A percentile compares a stretch with the other conserved stretches of the same genome.
phyloP scores from a whole-genome alignment of 305 asterid species.

The Plantago coronopus region DNA sequence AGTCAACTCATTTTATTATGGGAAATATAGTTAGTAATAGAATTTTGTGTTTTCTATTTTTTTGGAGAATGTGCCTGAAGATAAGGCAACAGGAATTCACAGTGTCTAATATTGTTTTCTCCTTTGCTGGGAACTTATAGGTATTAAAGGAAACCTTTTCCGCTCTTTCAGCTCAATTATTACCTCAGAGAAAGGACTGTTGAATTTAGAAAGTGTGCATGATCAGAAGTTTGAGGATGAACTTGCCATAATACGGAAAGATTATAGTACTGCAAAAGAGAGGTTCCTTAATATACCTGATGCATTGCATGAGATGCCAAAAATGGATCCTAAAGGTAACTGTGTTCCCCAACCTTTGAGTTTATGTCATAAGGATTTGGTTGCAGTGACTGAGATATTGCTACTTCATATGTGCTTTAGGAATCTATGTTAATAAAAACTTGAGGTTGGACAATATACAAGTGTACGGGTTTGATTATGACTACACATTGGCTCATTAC shows the following conservation, averaged over 20 bases:
- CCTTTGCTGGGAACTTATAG: slow-evolving; percentile 26
- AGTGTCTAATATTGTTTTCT: slow-evolving; percentile 4
- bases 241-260: slow-evolving; percentile 51
- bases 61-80: no score
- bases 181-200: slow-evolving; percentile 33
- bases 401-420: slow-evolving; percentile 40
- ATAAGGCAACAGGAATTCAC: no score
- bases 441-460: slow-evolving; percentile 80
- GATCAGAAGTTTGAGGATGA: slow-evolving; percentile 39
- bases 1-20: no score
- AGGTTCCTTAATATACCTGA: slow-evolving; percentile 67
- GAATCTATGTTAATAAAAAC: slow-evolving; percentile 82
- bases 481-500: slow-evolving; percentile 96
- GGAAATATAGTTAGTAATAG: no score
- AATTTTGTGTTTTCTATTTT: no score
- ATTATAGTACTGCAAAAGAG: slow-evolving; percentile 59
- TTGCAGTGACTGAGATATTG: slow-evolving; percentile 17
- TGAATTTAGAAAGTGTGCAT: slow-evolving; percentile 40
- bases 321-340: slow-evolving; percentile 80
- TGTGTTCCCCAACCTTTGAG: background rate
- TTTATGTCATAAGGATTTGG: slow-evolving; percentile 1
- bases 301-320: slow-evolving; percentile 64
- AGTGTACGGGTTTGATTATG: slow-evolving; percentile 95
- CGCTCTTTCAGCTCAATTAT: slow-evolving; percentile 36
- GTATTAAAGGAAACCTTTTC: slow-evolving; percentile 30